Conservation (phyloP, 2,329 filamentous ascomycete species). For the Aspergillus versicolor region DNA sequence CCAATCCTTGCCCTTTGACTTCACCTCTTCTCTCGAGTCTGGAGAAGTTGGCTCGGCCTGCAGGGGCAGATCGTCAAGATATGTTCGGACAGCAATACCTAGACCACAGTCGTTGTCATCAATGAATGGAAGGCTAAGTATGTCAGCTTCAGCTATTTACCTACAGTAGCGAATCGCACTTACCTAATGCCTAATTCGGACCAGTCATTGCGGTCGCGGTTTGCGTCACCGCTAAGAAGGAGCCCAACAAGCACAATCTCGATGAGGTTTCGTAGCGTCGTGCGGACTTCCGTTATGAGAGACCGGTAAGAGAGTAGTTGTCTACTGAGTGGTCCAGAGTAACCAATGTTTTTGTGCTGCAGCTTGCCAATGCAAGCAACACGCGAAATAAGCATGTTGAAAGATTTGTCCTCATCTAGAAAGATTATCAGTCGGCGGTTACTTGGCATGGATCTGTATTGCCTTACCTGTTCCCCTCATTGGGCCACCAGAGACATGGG, state of each 20-base stretch:
- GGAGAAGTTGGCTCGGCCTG: slow-evolving; percentile 55
- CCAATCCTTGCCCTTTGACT: slow-evolving; percentile 57
- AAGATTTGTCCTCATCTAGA: slow-evolving; percentile 72
- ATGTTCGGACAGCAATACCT: slow-evolving; percentile 50
- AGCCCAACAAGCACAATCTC: slow-evolving; percentile 80
- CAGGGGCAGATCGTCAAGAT: slow-evolving; percentile 54
- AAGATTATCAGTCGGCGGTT: slow-evolving; percentile 29
- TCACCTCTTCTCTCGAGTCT: slow-evolving; percentile 50
- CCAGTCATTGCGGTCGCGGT: slow-evolving; percentile 67
- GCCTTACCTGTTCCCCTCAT: slow-evolving; percentile 54
- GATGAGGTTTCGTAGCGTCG: slow-evolving; percentile 75
- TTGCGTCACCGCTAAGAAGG: slow-evolving; percentile 76
- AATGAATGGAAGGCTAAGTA: slow-evolving; percentile 43
- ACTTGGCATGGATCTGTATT: neutral
- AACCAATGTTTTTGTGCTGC: slow-evolving; percentile 80
- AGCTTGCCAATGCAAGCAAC: slow-evolving; percentile 81
- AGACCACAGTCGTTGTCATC: slow-evolving; percentile 48
- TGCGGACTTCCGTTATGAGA: slow-evolving; percentile 74
- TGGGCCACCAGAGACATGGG: slow-evolving; percentile 57
- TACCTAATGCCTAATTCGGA: slow-evolving; percentile 72
- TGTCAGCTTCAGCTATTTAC: slow-evolving; percentile 4
- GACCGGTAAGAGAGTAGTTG: slow-evolving; percentile 85
- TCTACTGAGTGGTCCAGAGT: slow-evolving; percentile 90
- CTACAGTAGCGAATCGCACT: slow-evolving; percentile 22
- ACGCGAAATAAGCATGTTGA: slow-evolving; percentile 79